Base-by-base conservation (phyloP, 768 basidiomycete genomes). In the Epithele typhae region DNA sequence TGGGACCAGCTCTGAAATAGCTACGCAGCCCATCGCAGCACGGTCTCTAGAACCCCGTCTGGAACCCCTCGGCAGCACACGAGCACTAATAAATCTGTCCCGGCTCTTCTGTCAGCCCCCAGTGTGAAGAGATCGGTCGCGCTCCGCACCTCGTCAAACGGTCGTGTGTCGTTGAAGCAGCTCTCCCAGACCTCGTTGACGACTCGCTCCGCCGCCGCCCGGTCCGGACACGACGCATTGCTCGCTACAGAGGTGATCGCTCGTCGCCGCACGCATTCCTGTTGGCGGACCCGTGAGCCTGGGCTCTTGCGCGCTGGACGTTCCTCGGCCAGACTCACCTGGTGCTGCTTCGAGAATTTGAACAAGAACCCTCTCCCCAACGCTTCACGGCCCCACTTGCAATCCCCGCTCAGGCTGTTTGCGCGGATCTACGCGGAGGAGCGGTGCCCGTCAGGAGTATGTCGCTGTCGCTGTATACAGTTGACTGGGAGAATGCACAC, bases 71-170 rank as follows among this genome's bases (percentile, higher is more conserved):
- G n/a, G n/a, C n/a, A n/a, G n/a, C n/a, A n/a, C n/a, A n/a, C n/a
- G n/a, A n/a, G n/a, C n/a, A n/a, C n/a, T n/a, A n/a, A n/a, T n/a
- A n/a, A n/a, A n/a, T n/a, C n/a, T n/a, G n/a, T n/a, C n/a, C n/a
- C n/a, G n/a, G n/a, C n/a, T n/a, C n/a, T n/a, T n/a, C n/a, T n/a
- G n/a, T n/a, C n/a, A n/a, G n/a, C n/a, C n/a, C n/a, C n/a, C n/a
- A n/a, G n/a, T n/a, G n/a, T n/a, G n/a, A n/a, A n/a, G n/a, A n/a
- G n/a, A n/a, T n/a, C n/a, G n/a, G n/a, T n/a, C n/a, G n/a, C n/a
- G n/a, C n/a, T n/a, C n/a, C n/a, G n/a, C n/a, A n/a, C 92, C 84
- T 98, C 94, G 64, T 99, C 96, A 64, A 97, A 99, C 8, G 96
- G 95, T 52, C 95, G 70, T 5, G 94, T 97, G 63, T 98, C 96